These are phyloP conservation scores for Metschnikowia gelsemii DNA, from an alignment of 805 yeast species.

Conservation along the genomic window DNA sequence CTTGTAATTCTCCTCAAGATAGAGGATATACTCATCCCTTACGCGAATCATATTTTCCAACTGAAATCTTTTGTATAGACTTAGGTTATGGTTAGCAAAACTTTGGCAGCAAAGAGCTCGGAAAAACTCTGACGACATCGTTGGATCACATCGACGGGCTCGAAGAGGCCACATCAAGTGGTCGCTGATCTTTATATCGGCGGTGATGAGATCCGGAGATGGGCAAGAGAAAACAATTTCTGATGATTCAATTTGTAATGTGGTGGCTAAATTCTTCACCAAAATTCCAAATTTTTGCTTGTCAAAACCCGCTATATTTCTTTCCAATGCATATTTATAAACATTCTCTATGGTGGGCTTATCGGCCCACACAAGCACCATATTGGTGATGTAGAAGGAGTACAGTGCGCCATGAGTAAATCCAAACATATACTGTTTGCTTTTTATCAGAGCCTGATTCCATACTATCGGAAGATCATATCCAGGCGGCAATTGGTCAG, in stretches of 20 bases:
- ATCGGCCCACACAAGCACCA: slow-evolving; percentile 30
- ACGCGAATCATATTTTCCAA: slow-evolving; percentile 24
- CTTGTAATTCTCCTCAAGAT: slow-evolving; percentile 35
- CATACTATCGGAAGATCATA: slow-evolving; percentile 12
- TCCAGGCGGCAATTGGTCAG: slow-evolving; percentile 1
- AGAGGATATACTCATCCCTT: slow-evolving; percentile 35
- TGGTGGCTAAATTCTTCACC: slow-evolving; percentile 15
- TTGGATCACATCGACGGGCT: slow-evolving; percentile 12
- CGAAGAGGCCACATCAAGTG: slow-evolving; percentile 26
- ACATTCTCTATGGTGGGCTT: slow-evolving; percentile 18
- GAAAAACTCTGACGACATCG: slow-evolving; percentile 19
- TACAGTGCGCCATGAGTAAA: slow-evolving; percentile 20
- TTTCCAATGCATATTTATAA: slow-evolving; percentile 19
- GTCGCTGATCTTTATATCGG: slow-evolving; percentile 8
- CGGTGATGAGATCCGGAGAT: slow-evolving; percentile 1
- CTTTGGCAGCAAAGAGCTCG: slow-evolving; percentile 24
- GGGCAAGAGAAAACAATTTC: neutral
- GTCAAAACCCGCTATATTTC: slow-evolving; percentile 31
- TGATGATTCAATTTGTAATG: slow-evolving; percentile 1
- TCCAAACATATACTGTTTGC: slow-evolving; percentile 15
- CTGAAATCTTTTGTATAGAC: slow-evolving; percentile 20
- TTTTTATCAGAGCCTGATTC: slow-evolving; percentile 9
- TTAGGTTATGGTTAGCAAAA: slow-evolving; percentile 23
- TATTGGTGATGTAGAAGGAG: slow-evolving; percentile 28
- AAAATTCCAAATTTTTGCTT: slow-evolving; percentile 19